phyloP scores from a whole-genome alignment of 768 basidiomycete species.

The Lyophyllum semitale region DNA sequence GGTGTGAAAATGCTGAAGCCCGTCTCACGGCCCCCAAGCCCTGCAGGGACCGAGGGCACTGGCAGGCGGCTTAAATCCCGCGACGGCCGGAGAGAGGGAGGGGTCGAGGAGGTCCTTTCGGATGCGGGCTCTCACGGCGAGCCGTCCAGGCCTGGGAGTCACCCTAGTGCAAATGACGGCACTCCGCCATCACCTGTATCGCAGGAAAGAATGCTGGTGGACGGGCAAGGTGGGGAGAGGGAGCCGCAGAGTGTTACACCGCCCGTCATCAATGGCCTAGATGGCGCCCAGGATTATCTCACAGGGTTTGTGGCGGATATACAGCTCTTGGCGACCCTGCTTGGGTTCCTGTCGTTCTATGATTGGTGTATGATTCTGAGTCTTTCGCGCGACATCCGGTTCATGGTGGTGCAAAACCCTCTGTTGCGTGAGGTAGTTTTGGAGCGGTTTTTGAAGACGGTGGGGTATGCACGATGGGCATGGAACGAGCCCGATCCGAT shows the following conservation, averaged over 20 bases:
- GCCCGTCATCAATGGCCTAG: constrained; percentile 29
- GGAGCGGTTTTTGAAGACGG: constrained; percentile 66
- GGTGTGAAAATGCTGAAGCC: constrained; percentile 51
- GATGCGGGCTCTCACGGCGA: constrained; percentile 4
- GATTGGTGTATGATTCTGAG: constrained; percentile 69
- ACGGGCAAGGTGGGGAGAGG: constrained; percentile 36
- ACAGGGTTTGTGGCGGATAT: constrained; percentile 55
- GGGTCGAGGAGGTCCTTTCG: constrained; percentile 9
- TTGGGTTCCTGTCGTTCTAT: constrained; percentile 67
- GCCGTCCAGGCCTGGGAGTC: neutral
- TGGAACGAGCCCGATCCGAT: constrained; percentile 65
- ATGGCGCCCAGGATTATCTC: constrained; percentile 32
- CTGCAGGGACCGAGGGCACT: neutral
- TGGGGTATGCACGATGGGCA: constrained; percentile 74
- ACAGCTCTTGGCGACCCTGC: constrained; percentile 50
- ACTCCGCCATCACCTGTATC: neutral
- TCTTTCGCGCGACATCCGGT: constrained; percentile 55
- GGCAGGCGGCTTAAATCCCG: neutral
- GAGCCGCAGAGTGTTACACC: constrained; percentile 35
- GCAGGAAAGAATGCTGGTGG: neutral
- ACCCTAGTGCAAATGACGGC: neutral
- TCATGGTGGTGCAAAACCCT: constrained; percentile 46
- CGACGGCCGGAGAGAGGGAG: neutral
- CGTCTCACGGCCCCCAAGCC: constrained; percentile 3
- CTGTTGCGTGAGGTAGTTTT: constrained; percentile 64